Evolutionary conservation across 441 rosid genomes (phyloP).

Genomic region (Pelargonium myrrhifolium): DNA sequence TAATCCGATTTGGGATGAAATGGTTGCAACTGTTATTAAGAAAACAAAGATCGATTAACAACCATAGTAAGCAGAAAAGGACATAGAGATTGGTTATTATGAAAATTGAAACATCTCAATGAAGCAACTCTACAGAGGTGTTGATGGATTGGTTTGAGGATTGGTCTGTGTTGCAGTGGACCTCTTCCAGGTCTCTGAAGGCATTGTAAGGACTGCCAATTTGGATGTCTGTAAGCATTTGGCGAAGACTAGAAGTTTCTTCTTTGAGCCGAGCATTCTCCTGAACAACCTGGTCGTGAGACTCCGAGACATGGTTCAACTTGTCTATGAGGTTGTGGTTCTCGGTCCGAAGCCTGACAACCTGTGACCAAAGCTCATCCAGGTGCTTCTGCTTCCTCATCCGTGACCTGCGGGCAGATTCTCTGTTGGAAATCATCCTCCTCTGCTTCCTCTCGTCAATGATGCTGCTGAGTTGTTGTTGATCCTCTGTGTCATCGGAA

Average conservation of each 20-base stretch:
- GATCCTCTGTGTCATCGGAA: slow-evolving; percentile 64
- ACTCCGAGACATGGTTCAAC: slow-evolving; percentile 53
- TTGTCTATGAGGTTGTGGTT: slow-evolving; percentile 53
- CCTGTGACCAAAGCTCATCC: slow-evolving; percentile 73
- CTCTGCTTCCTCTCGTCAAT: slow-evolving; percentile 67
- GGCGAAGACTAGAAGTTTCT: slow-evolving; percentile 68
- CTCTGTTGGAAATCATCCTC: slow-evolving; percentile 69
- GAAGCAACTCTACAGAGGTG: slow-evolving; percentile 38
- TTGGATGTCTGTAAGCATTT: slow-evolving; percentile 43
- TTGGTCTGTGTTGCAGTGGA: slow-evolving; percentile 38
- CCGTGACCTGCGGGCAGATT: slow-evolving; percentile 68
- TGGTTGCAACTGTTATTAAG: slow-evolving; percentile 23
- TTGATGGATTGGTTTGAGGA: slow-evolving; percentile 34
- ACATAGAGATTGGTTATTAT: slow-evolving; percentile 4
- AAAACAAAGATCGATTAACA: slow-evolving; percentile 16
- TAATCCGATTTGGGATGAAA: slow-evolving; percentile 7
- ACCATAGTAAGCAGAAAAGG: slow-evolving; percentile 10
- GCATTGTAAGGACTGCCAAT: slow-evolving; percentile 41
- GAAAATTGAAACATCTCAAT: slow-evolving; percentile 21
- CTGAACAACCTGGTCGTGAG: slow-evolving; percentile 47
- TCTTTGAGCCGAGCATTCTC: slow-evolving; percentile 74
- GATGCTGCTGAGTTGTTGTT: slow-evolving; percentile 36
- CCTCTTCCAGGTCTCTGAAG: slow-evolving; percentile 38
- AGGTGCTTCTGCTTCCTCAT: slow-evolving; percentile 73
- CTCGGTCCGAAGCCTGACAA: slow-evolving; percentile 48